A percentile compares a stretch with the other conserved stretches of the same genome.
Conservation (phyloP, 2,329 filamentous ascomycete genomes). For the Coniochaeta hoffmannii region DNA sequence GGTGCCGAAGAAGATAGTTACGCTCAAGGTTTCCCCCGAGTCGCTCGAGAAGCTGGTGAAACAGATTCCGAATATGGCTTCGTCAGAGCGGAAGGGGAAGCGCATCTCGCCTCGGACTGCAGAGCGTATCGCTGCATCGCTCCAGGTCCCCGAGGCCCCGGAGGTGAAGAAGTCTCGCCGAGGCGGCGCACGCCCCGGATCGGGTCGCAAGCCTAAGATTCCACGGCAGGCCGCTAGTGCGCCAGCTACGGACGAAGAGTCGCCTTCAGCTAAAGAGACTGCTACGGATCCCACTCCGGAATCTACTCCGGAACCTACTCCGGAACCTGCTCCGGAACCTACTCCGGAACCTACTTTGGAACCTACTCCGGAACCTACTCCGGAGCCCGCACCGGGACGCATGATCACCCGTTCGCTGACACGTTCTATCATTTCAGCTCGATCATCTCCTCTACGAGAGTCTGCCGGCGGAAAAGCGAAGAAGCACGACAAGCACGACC, state of each 20-base stretch:
- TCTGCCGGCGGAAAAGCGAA: conserved; percentile 31
- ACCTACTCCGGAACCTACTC: too few relatives aligned
- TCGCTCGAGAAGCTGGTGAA: not conserved
- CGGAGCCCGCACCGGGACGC: not conserved
- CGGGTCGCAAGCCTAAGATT: not conserved
- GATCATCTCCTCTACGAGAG: conserved; percentile 46
- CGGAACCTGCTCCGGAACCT: not conserved
- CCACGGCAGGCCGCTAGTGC: not conserved
- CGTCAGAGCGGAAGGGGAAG: not conserved
- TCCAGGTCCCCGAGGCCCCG: too few relatives aligned
- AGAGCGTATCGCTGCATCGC: not conserved
- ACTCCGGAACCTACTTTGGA: too few relatives aligned
- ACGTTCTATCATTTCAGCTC: conserved; percentile 29
- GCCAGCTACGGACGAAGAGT: not conserved
- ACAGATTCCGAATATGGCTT: not conserved
- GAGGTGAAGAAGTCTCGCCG: not conserved
- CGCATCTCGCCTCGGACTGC: not conserved
- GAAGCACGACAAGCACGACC: conserved; percentile 44
- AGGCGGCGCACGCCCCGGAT: not conserved
- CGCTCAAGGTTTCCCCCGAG: not conserved
- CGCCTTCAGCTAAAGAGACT: not conserved
- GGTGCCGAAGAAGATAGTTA: not conserved
- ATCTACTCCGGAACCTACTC: too few relatives aligned
- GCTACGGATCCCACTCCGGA: too few relatives aligned
- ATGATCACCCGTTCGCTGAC: conserved; percentile 8